Evolutionary conservation across 352 stramenopile genomes (phyloP), one percentile per base, ranked within the genome.

Genomic region (Globisporangium spinosum): DNA sequence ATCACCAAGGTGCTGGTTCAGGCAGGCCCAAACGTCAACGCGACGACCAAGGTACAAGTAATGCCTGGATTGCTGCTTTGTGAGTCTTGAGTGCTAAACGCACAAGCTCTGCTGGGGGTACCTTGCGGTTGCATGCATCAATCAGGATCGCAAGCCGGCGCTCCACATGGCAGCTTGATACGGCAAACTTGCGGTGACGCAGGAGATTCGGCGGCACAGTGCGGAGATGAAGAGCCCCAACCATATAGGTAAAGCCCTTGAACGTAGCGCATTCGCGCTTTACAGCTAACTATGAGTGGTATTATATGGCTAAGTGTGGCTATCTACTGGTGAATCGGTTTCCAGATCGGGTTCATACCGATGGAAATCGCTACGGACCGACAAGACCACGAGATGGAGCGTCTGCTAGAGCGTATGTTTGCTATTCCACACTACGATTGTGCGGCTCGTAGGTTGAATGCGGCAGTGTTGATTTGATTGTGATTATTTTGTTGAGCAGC

Each of bases 81-180:
- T 38, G n/a, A 20, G 55, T 25, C 20, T 45, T 35, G 2, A 17
- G 47, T 22, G 25, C 40, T n/a, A 40, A 54, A 43, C 13, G 1
- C 32, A 38, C 32, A 38, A 22, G 58, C 25, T 53, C 47, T 43
- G 12, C 10, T 43, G 9, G 35, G 9, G 35, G 32, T 27, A 17
- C 5, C 12, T 3, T 58, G 10, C 20, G 0, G 2, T 15, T 5
- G 40, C 13, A 49, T 49, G 15, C 15, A 17, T 20, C 49, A 20
- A 45, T 45, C 12, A 89, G 77, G 67, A 76, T 20, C 61, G 65
- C 12, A 74, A 83, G 10, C 80, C 75, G 0, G 56, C 75, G 22
- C 67, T 89, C 5, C 80, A 89, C 40, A 64, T 85, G 32, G 80
- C 79, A 10, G 80, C 80, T 2, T 72, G 78, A 3, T 89, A 79